Percentiles rank a stretch among this genome's conserved stretches.
phyloP scores from a whole-genome alignment of 306 rosid genomes.

The Lotus japonicus region DNA sequence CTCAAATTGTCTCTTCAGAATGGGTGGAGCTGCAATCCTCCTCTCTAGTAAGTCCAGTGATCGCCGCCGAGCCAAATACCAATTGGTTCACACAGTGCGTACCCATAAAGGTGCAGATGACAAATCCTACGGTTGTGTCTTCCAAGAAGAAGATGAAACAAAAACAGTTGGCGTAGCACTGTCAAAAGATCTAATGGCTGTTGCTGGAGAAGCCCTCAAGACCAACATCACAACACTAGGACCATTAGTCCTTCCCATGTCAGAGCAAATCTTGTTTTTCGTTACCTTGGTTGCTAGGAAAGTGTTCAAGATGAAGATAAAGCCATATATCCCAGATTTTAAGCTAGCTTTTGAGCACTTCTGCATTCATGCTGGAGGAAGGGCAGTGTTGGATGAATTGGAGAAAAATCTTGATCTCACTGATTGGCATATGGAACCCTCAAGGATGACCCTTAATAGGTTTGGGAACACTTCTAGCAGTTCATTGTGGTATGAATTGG shows the following conservation, averaged over 20 bases:
- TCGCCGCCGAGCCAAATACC: slow-evolving; percentile 60
- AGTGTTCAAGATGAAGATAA: slow-evolving; percentile 58
- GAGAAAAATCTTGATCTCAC: slow-evolving; percentile 67
- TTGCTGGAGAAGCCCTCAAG: slow-evolving; percentile 83
- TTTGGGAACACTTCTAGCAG: slow-evolving; percentile 92
- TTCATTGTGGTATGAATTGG: slow-evolving; percentile 85
- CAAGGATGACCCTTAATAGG: slow-evolving; percentile 77
- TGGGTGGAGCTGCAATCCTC: slow-evolving; percentile 88
- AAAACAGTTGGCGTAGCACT: slow-evolving; percentile 55
- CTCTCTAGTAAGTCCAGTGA: slow-evolving; percentile 53
- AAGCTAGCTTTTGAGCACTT: slow-evolving; percentile 87
- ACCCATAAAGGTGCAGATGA: slow-evolving; percentile 83
- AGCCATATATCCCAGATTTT: slow-evolving; percentile 79
- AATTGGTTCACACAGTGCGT: slow-evolving; percentile 66
- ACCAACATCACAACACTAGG: slow-evolving; percentile 88
- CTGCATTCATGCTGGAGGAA: slow-evolving; percentile 84
- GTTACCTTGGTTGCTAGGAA: slow-evolving; percentile 50
- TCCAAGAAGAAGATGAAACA: slow-evolving; percentile 67
- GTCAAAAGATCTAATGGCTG: slow-evolving; percentile 75
- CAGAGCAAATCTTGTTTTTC: slow-evolving; percentile 69
- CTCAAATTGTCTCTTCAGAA: slow-evolving; percentile 78
- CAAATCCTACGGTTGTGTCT: slow-evolving; percentile 51
- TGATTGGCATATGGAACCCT: slow-evolving; percentile 95
- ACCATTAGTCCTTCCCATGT: slow-evolving; percentile 81
- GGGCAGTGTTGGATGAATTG: slow-evolving; percentile 72